phyloP scores from a whole-genome alignment of 2,329 filamentous ascomycete species.

The Clonostachys rhizophaga region DNA sequence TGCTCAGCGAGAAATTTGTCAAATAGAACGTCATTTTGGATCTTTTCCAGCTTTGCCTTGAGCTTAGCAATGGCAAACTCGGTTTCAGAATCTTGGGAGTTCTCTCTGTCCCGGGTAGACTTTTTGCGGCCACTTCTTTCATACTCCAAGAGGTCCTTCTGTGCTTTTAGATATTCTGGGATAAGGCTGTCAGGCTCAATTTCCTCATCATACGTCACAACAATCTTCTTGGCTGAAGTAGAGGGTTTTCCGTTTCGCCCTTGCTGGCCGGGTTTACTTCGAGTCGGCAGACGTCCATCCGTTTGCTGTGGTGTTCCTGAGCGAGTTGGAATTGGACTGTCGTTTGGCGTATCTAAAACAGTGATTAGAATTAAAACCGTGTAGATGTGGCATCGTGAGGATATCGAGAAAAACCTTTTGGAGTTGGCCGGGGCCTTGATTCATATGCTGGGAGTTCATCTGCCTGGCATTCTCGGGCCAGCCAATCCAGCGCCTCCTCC shows the following conservation, averaged over 20 bases:
- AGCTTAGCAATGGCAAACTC: slow-evolving; percentile 57
- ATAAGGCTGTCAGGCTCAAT: slow-evolving; percentile 73
- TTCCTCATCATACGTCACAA: slow-evolving; percentile 58
- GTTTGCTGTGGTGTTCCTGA: slow-evolving; percentile 37
- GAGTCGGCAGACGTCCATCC: no score
- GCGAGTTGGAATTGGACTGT: slow-evolving; percentile 45
- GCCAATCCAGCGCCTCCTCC: slow-evolving; percentile 84
- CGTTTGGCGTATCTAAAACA: slow-evolving; percentile 35
- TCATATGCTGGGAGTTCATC: slow-evolving; percentile 72
- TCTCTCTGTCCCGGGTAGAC: slow-evolving; percentile 10
- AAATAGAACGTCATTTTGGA: slow-evolving; percentile 75
- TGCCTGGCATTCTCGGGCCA: slow-evolving; percentile 69
- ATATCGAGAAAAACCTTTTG: neutral
- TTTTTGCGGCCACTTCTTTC: slow-evolving; percentile 30
- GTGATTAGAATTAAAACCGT: neutral
- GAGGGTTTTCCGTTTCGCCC: slow-evolving; percentile 18
- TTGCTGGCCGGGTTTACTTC: slow-evolving; percentile 19
- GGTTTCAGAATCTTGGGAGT: slow-evolving; percentile 10
- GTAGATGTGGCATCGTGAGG: neutral
- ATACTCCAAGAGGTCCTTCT: slow-evolving; percentile 60
- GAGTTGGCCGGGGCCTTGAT: neutral
- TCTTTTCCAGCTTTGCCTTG: slow-evolving; percentile 67
- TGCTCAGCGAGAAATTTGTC: slow-evolving; percentile 62
- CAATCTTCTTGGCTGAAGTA: slow-evolving; percentile 29
- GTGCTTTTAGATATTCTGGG: slow-evolving; percentile 72